Percentiles rank a stretch among this genome's conserved stretches.
phyloP scores from a whole-genome alignment of 2,329 filamentous ascomycete species.

The Exophiala aquamarina region DNA sequence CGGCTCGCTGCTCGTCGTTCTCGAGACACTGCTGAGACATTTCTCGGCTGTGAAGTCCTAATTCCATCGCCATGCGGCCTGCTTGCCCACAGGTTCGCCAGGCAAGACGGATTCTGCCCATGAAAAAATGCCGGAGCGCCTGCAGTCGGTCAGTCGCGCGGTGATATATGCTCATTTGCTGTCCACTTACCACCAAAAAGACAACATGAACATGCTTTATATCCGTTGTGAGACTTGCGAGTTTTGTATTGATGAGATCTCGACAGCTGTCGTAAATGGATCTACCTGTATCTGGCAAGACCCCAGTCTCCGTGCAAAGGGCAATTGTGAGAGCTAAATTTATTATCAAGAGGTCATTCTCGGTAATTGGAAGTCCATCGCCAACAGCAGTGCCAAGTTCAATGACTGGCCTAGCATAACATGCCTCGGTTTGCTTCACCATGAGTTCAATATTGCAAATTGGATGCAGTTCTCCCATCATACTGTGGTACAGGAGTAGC shows the following conservation, averaged over 20 bases:
- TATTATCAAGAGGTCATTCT: constrained; percentile 1
- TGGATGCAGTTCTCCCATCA: constrained; percentile 1
- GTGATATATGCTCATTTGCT: no score
- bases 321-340: constrained; percentile 1
- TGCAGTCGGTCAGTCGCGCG: background rate
- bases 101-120: background rate
- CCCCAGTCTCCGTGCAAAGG: background rate
- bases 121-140: background rate
- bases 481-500: background rate
- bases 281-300: background rate
- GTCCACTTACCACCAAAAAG: constrained; percentile 1
- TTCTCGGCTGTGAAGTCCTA: constrained; percentile 2
- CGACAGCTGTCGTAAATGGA: constrained; percentile 1
- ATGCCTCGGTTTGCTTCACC: background rate
- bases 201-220: background rate
- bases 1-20: constrained; percentile 1
- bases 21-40: constrained; percentile 3
- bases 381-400: background rate
- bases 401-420: background rate
- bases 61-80: constrained; percentile 1
- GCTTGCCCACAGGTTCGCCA: constrained; percentile 1
- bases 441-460: background rate
- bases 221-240: background rate
- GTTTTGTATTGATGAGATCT: background rate
- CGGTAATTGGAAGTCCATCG: background rate